Conservation (phyloP, 2,329 filamentous ascomycete species). For the Zymoseptoria tritici region DNA sequence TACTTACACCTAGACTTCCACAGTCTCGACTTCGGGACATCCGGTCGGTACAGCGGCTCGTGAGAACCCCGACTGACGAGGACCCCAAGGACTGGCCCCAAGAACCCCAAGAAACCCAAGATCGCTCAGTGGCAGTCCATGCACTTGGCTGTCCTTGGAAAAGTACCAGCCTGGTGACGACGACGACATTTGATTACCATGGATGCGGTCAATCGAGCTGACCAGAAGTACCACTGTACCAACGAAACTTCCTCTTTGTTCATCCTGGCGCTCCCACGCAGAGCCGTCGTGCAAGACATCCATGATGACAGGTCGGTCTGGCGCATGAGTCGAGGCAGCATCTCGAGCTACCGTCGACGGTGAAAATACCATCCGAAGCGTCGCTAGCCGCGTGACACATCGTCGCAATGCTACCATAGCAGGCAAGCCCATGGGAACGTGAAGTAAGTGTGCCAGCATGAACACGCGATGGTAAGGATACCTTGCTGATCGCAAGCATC, state of each 20-base stretch:
- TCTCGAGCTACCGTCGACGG: background rate
- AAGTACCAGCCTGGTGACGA: background rate
- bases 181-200: background rate
- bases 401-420: background rate
- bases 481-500: background rate
- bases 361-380: background rate
- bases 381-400: background rate
- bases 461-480: background rate
- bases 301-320: too few species aligned
- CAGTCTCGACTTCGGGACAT: background rate
- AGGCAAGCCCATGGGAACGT: background rate
- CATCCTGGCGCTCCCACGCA: background rate
- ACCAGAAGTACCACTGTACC: background rate
- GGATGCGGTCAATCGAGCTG: background rate
- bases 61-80: background rate
- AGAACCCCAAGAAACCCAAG: too few species aligned
- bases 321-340: background rate
- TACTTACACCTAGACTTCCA: background rate
- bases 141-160: background rate
- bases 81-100: background rate
- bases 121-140: too few species aligned
- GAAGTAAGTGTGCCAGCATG: background rate
- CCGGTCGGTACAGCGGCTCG: background rate
- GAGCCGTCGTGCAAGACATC: background rate
- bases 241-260: background rate